These are phyloP conservation scores for Musa troglodytarum DNA, from an alignment of 176 grass and related monocot genomes.

Conservation along the genomic window DNA sequence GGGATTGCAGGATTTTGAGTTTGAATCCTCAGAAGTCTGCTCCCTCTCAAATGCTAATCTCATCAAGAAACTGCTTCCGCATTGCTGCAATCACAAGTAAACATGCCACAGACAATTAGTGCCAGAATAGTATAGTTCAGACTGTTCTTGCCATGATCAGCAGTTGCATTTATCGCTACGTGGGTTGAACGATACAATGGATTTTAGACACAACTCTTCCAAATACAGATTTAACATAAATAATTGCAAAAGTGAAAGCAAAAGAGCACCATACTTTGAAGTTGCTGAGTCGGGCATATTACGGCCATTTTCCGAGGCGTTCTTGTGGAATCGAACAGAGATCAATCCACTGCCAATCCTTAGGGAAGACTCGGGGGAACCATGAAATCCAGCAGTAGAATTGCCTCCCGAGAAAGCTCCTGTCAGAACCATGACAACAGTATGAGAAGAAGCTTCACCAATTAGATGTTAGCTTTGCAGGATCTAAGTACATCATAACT, in stretches of 20 bases:
- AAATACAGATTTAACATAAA: neutral
- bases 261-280: constrained; percentile 38
- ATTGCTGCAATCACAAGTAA: too few species aligned
- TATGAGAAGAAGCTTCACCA: neutral
- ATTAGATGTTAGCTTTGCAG: neutral
- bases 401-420: constrained; percentile 54
- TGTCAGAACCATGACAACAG: constrained; percentile 18
- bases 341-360: constrained; percentile 35
- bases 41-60: too few species aligned
- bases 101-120: too few species aligned
- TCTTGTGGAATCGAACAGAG: constrained; percentile 62
- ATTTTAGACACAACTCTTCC: too few species aligned
- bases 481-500: neutral
- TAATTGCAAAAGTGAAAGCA: constrained; percentile 5
- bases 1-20: too few species aligned
- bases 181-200: too few species aligned
- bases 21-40: too few species aligned
- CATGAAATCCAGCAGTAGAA: constrained; percentile 45
- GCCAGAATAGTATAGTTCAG: too few species aligned
- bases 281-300: constrained; percentile 26
- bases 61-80: too few species aligned
- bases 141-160: too few species aligned
- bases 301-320: constrained; percentile 34
- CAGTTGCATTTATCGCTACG: too few species aligned
- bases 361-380: constrained; percentile 59